Evolutionary conservation across 2,329 filamentous ascomycete genomes (phyloP).

Genomic region (Hypoxylon sp.): DNA sequence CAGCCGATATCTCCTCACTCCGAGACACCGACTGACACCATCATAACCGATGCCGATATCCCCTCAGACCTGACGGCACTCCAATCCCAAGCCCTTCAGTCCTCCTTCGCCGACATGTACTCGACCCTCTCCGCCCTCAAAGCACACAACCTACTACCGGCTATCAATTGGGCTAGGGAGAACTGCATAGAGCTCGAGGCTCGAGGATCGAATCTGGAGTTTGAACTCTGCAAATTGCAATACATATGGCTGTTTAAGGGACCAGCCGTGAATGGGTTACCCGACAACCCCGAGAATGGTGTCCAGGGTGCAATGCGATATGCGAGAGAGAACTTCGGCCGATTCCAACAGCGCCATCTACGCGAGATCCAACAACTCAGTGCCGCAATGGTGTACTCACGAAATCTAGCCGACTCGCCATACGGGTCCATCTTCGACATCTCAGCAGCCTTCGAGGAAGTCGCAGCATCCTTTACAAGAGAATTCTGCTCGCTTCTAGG

Average conservation of each 20-base stretch:
- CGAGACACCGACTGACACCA: slow-evolving; percentile 45
- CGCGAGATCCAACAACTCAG: slow-evolving; percentile 85
- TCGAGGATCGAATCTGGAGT: slow-evolving; percentile 92
- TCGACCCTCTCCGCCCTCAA: slow-evolving; percentile 84
- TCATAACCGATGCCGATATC: slow-evolving; percentile 51
- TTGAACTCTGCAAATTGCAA: slow-evolving; percentile 90
- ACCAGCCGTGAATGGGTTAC: slow-evolving; percentile 65
- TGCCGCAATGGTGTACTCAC: slow-evolving; percentile 82
- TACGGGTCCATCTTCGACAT: slow-evolving; percentile 85
- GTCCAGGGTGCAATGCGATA: slow-evolving; percentile 78
- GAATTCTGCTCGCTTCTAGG: slow-evolving; percentile 95
- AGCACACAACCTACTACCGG: slow-evolving; percentile 79
- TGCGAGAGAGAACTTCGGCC: slow-evolving; percentile 78
- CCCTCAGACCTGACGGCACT: slow-evolving; percentile 68
- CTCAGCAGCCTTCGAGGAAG: slow-evolving; percentile 81
- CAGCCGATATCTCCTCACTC: slow-evolving; percentile 28
- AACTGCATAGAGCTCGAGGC: slow-evolving; percentile 80
- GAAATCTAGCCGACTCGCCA: slow-evolving; percentile 81
- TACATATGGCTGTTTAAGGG: slow-evolving; percentile 90
- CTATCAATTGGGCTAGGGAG: slow-evolving; percentile 85
- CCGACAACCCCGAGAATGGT: slow-evolving; percentile 66
- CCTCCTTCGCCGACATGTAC: slow-evolving; percentile 91
- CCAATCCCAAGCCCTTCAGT: slow-evolving; percentile 77
- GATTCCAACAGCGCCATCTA: slow-evolving; percentile 81
- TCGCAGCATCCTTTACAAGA: slow-evolving; percentile 87